Base-by-base conservation (phyloP, 2,329 filamentous ascomycete genomes). In the Penicillium sp. region DNA sequence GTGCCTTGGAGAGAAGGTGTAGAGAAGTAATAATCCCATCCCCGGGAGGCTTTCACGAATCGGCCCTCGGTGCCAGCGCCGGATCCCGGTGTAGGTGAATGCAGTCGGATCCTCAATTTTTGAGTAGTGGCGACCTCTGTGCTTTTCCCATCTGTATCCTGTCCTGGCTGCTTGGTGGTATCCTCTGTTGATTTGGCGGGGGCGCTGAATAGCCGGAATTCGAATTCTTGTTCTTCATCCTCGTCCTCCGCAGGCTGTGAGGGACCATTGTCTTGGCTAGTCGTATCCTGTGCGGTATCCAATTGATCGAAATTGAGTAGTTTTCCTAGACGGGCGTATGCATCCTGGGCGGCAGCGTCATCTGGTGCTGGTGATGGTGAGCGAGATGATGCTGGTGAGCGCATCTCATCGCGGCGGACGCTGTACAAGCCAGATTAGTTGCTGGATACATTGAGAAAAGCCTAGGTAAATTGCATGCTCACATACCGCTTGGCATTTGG, bases 11-110 rank as follows among this genome's bases (percentile, higher is more conserved):
- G 58, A 40, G 70, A 59, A 12, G 75, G 75, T 10, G 70, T 67
- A 4, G 76, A 71, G 56, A 77, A 75, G 55, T 78, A 78, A 58
- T 77, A 76, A 27, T 71, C 64, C 75, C 75, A 78, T 25, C 75
- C 73, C 3, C 76, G 74, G 55, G 73, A 77, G 3, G 76, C 71
- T 48, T 74, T 73, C 52, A 76, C 64, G 23, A 78, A 75, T 23
- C 73, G 63, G 3, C 75, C 75, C 29, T 77, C 73, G 46, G 64
- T 9, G 50, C 59, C 66, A 5, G 38, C 52, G 2, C 53, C 60
- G 5, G 71, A 62, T 0, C 63, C 66, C 4, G 75, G 76, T 2
- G 75, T 69, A 10, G 75, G 76, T 10, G 76, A 77, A 6, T 73
- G 72, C 35, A 78, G 58, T 52, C 74, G 62, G 31, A 77, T 76